phyloP scores from a whole-genome alignment of 208 protist genomes.

The Trypanosoma rangeli region DNA sequence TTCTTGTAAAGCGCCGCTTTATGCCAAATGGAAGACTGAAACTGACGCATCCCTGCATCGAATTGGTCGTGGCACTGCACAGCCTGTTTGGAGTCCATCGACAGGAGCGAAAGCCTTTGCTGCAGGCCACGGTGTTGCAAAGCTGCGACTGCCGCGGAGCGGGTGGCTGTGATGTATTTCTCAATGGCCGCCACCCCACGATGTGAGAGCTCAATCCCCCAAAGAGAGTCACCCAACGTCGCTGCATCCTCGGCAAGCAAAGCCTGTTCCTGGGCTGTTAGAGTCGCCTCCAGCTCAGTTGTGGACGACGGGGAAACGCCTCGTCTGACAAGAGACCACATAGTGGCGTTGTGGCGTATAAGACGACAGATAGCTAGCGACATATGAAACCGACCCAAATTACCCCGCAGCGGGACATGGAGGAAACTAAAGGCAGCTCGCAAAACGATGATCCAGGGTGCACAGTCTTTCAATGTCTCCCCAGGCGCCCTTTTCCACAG shows the following conservation, averaged over 20 bases:
- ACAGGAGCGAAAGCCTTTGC: neutral
- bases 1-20: conserved; percentile 9
- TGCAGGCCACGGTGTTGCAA: neutral
- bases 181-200: conserved; percentile 26
- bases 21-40: conserved; percentile 9
- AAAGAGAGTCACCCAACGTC: conserved; percentile 5
- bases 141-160: neutral
- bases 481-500: conserved; percentile 8
- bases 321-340: conserved; percentile 30
- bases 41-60: conserved; percentile 3
- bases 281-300: conserved; percentile 15
- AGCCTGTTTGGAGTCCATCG: neutral
- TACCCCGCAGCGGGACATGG: conserved; percentile 2
- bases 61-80: conserved; percentile 2
- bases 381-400: conserved; percentile 3
- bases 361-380: conserved; percentile 25
- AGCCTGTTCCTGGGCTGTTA: conserved; percentile 5
- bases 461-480: conserved; percentile 19
- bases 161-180: conserved; percentile 15
- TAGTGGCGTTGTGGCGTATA: conserved; percentile 20
- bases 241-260: neutral
- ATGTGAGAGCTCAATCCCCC: conserved; percentile 25
- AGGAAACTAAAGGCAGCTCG: conserved; percentile 25
- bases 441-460: conserved; percentile 31
- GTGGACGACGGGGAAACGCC: conserved; percentile 16